Evolutionary conservation across 1,284 basidiomycete genomes (phyloP).

Genomic region (Irpex rosettiformis): DNA sequence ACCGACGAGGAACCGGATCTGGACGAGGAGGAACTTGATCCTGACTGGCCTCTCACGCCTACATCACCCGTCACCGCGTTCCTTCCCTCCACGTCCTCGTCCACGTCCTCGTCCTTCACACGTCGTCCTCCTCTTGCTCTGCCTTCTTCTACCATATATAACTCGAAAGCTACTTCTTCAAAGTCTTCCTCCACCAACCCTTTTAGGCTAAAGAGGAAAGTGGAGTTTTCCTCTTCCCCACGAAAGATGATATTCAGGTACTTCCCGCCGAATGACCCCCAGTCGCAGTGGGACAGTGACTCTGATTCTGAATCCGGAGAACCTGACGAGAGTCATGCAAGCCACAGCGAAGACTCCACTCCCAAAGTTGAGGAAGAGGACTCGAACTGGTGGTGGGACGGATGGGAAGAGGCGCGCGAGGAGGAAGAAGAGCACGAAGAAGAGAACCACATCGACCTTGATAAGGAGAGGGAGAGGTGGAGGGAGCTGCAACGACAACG

Average conservation of each 20-base stretch:
- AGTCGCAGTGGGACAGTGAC: neutral
- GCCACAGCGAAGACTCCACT: neutral
- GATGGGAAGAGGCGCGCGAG: constrained; percentile 14
- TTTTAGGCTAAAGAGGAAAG: neutral
- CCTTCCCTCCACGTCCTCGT: neutral
- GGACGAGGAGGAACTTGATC: constrained; percentile 4
- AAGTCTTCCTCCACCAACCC: neutral
- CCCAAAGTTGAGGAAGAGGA: neutral
- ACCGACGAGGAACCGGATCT: neutral
- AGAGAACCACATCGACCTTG: neutral
- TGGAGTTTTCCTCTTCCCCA: constrained; percentile 7
- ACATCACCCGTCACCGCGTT: neutral
- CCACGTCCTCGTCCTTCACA: neutral
- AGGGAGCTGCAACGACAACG: neutral
- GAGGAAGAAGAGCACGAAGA: neutral
- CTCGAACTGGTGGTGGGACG: constrained; percentile 14
- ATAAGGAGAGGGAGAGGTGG: neutral
- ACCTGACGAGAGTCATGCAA: neutral
- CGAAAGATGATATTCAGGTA: constrained; percentile 15
- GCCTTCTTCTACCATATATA: neutral
- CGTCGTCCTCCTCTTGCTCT: neutral
- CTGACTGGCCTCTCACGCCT: constrained; percentile 9
- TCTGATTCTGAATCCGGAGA: neutral
- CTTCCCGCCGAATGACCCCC: constrained; percentile 2
- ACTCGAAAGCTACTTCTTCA: neutral